Evolutionary conservation across 2,329 filamentous ascomycete genomes (phyloP), one percentile per base, ranked within the genome.

Genomic region (Exophiala calicioides): DNA sequence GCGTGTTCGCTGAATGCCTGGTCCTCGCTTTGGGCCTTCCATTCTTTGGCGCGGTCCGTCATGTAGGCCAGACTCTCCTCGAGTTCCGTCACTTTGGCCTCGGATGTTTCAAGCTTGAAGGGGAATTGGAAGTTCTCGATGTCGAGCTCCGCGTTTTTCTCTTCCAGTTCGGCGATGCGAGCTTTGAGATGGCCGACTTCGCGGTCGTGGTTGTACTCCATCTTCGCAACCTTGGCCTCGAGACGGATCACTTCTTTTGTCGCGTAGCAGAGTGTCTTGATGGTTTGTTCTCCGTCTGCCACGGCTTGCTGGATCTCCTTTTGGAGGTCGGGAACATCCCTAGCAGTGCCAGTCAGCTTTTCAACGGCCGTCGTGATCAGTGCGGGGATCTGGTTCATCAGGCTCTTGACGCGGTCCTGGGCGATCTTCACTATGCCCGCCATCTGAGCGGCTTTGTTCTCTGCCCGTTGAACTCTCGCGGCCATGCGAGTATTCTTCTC

Each of bases 1-100:
- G 40, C 40, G 7, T 13, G 39, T 15, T 49, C 46, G 3, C 46
- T 40, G 15, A 15, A 44, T 12, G 13, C 39, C 13, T 44, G 39
- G 8, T 20, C 7, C 21, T 26, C 6, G 12, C 39, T 38, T 18
- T 46, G 34, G 6, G 10, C 19, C 26, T 23, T 24, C 46, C 40
- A 49, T n/a, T 23, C 15, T 13, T 44, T 12, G 13, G 21, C 15
- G 3, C 9, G 9, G 9, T 20, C 13, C 6, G 35, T 31, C 10
- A 9, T 9, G 3, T 32, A 5, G 7, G 12, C 15, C 4, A 48
- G 16, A 5, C 39, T 24, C 4, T 19, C 18, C 31, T 38, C 15
- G 6, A 43, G 26, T 4, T 12, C 18, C 8, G 20, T 16, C 3
- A 29, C 15, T 13, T 26, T 16, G 8, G 13, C 13, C 27, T 39